These are phyloP conservation scores for Blastobotrys illinoisensis DNA, from an alignment of 1,139 yeast genomes.

Conservation along the genomic window DNA sequence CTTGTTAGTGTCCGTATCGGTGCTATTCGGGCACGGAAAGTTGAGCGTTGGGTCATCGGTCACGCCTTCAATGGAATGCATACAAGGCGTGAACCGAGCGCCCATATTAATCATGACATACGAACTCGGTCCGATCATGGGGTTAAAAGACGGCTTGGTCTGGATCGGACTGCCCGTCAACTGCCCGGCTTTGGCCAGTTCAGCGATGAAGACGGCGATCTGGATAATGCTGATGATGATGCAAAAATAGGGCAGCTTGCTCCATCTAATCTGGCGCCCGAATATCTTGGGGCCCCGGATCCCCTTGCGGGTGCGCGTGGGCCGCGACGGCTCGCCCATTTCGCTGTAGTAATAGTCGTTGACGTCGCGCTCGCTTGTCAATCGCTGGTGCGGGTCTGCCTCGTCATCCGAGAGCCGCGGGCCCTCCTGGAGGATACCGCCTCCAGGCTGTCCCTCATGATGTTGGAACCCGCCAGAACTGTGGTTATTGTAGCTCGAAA, in stretches of 20 bases:
- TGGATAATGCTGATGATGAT: slow-evolving; percentile 41
- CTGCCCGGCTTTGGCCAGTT: slow-evolving; percentile 51
- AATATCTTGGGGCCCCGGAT: neutral
- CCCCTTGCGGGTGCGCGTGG: neutral
- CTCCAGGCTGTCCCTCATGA: neutral
- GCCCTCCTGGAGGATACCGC: neutral
- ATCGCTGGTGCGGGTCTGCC: neutral
- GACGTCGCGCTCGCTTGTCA: neutral
- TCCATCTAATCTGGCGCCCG: slow-evolving; percentile 13
- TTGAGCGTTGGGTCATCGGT: slow-evolving; percentile 43
- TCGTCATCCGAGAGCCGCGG: neutral
- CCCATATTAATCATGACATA: slow-evolving; percentile 65
- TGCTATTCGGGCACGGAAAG: slow-evolving; percentile 72
- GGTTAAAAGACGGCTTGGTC: slow-evolving; percentile 67
- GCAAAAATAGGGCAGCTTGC: slow-evolving; percentile 29
- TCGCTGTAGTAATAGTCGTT: neutral
- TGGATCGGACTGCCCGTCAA: slow-evolving; percentile 66
- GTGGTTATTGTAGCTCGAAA: neutral
- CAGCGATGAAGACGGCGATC: slow-evolving; percentile 60
- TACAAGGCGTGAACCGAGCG: slow-evolving; percentile 67
- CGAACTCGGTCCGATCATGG: slow-evolving; percentile 77
- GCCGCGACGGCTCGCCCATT: neutral
- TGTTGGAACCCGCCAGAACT: neutral
- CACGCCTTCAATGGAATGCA: slow-evolving; percentile 49
- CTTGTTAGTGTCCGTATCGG: slow-evolving; percentile 47